Percentiles rank a stretch among this genome's conserved stretches.
phyloP scores from a whole-genome alignment of 768 basidiomycete species.

The Collybia sp. region DNA sequence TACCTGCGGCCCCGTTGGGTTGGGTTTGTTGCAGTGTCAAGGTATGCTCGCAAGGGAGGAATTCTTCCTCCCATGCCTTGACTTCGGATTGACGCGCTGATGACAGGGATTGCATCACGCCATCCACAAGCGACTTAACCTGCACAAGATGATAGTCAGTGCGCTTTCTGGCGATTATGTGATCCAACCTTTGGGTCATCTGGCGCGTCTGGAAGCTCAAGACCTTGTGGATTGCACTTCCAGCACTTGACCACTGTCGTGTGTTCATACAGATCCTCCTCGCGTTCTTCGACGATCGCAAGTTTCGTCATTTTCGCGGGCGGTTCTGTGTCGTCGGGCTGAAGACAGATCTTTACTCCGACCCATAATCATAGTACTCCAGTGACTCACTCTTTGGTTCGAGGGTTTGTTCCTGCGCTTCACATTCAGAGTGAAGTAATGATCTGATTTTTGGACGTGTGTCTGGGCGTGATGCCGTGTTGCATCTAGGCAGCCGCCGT shows the following conservation, averaged over 20 bases:
- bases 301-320: conserved; percentile 88
- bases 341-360: neutral
- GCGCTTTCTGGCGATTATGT: no score
- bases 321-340: conserved; percentile 78
- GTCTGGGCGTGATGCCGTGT: conserved; percentile 68
- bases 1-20: conserved; percentile 51
- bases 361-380: neutral
- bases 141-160: conserved; percentile 13
- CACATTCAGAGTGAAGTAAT: conserved; percentile 76
- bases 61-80: conserved; percentile 97
- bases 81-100: conserved; percentile 93
- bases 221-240: conserved; percentile 56
- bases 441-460: conserved; percentile 70
- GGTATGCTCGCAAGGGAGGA: conserved; percentile 80
- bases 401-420: conserved; percentile 65
- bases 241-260: conserved; percentile 69
- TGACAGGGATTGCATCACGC: conserved; percentile 76
- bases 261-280: conserved; percentile 85
- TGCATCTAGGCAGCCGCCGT: conserved; percentile 74
- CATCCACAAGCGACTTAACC: conserved; percentile 55
- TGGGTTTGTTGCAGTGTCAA: conserved; percentile 42
- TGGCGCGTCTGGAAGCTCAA: conserved; percentile 35
- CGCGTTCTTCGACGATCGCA: conserved; percentile 80
- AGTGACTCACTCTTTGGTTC: conserved; percentile 55
- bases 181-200: conserved; percentile 27